Conservation (phyloP, 1,284 basidiomycete species). For the Ganoderma sinense region DNA sequence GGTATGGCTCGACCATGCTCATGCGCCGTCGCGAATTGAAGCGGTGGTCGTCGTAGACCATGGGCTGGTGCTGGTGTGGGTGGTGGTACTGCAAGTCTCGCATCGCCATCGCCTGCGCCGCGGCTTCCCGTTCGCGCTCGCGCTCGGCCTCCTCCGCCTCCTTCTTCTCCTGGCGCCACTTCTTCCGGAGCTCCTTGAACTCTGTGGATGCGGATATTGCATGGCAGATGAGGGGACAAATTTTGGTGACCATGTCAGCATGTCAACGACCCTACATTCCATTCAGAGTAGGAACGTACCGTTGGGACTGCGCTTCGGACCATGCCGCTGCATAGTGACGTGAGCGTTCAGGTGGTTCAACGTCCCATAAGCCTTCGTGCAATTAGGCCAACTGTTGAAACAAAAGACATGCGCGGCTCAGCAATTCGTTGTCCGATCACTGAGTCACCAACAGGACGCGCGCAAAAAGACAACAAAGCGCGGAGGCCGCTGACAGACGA, state of each 20-base stretch:
- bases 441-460: constrained; percentile 1
- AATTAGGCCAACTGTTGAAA: constrained; percentile 70
- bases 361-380: constrained; percentile 87
- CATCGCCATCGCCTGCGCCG: constrained; percentile 24
- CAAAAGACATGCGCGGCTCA: constrained; percentile 14
- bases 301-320: constrained; percentile 81
- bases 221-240: neutral
- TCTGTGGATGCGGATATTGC: constrained; percentile 58
- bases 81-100: constrained; percentile 25
- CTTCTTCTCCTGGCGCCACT: constrained; percentile 94
- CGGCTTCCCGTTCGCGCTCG: constrained; percentile 34
- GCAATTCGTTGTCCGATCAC: constrained; percentile 12
- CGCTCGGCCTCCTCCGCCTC: constrained; percentile 52
- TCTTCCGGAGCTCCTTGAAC: constrained; percentile 97
- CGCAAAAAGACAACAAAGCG: neutral
- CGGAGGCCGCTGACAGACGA: neutral
- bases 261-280: constrained; percentile 14
- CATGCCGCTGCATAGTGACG: constrained; percentile 93
- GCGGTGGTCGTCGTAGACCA: constrained; percentile 29
- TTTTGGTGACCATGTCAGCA: constrained; percentile 4
- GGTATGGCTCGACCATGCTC: constrained; percentile 30
- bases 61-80: constrained; percentile 25
- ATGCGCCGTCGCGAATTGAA: constrained; percentile 27
- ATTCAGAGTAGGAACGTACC: constrained; percentile 56
- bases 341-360: constrained; percentile 94